Base-by-base conservation (phyloP, 2,329 filamentous ascomycete species). In the Fusarium sp. region DNA sequence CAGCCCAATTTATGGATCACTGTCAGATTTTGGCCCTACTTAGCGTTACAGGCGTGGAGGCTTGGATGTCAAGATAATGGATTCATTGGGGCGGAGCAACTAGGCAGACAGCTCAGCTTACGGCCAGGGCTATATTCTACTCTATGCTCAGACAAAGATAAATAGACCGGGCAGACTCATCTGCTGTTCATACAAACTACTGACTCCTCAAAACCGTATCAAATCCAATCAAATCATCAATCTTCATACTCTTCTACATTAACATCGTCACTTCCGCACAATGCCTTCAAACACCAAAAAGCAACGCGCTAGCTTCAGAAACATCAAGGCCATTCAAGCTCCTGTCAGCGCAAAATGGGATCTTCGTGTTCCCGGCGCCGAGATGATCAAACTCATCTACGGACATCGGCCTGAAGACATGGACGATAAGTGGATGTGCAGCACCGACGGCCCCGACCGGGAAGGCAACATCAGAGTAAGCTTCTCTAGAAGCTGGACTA, bases 371-470 rank as follows among this genome's bases (percentile, higher is more conserved):
- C 44, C 67, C 4, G 67, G 58, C 12, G 13, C 21, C 16, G 59
- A 68, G 14, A 59, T 70, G 62, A 39, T 58, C 25, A 67, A 70
- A 14, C 67, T 70, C 31, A 58, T 68, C 21, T 50, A 54, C 2
- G 67, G 67, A 23, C 58, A 53, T 18, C 6, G 7, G 4, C 62
- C 67, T 21, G 19, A 11, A 6, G 37, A 59, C 2, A 70, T 70
- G 67, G 67, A 70, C 4, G 62, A 70, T 12, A 70, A 41, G 28
- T 70, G 67, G 67, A 41, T 37, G 49, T 52, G 49, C 12, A 31
- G 37, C 7, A 54, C 67, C 1, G 30, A 58, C 0, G 67, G 67
- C 5, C 67, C 67, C 2, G 62, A 46, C 1, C 26, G 44, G 1
- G 45, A 60, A 16, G 67, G 67, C 19, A 48, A 64, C 11, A 55